Percentiles rank a stretch among this genome's conserved stretches.
Conservation (phyloP, 129 eudicot species). For the Smallanthus sonchifolius region DNA sequence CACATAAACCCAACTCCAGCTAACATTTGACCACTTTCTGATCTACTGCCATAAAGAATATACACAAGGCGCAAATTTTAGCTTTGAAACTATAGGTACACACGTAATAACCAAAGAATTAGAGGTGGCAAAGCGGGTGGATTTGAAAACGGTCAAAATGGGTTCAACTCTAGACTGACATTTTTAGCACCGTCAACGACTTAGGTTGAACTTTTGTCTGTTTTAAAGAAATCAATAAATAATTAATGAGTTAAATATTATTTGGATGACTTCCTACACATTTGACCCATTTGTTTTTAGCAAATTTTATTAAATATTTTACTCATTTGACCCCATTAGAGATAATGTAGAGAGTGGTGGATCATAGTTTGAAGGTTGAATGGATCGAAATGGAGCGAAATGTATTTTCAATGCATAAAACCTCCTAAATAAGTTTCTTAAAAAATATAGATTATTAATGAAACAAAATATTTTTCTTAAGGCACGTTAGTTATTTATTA, state of each 20-base stretch:
- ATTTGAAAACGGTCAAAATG: background rate
- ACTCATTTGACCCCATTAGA: too few species aligned
- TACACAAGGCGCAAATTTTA: background rate
- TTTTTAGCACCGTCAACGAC: background rate
- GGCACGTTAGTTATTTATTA: too few species aligned
- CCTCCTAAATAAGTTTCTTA: too few species aligned
- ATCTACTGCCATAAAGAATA: slow-evolving; percentile 50
- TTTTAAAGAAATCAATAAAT: background rate
- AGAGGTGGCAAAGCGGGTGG: background rate
- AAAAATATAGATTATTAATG: too few species aligned
- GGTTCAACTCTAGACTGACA: background rate
- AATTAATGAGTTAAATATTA: background rate
- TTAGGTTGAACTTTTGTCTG: background rate
- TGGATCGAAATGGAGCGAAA: too few species aligned
- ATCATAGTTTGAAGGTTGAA: too few species aligned
- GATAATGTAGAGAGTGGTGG: too few species aligned
- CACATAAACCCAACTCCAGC: slow-evolving; percentile 67
- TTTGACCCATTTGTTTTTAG: too few species aligned
- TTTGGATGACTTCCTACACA: background rate
- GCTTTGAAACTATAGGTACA: background rate
- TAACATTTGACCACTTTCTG: slow-evolving; percentile 71
- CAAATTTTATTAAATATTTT: too few species aligned
- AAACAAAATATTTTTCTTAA: too few species aligned
- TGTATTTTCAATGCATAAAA: too few species aligned
- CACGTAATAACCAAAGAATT: background rate